A percentile compares a stretch with the other conserved stretches of the same genome.
These are phyloP conservation scores for Gossypium sturtianum DNA, from an alignment of 345 rosid species.

Conservation along the genomic window DNA sequence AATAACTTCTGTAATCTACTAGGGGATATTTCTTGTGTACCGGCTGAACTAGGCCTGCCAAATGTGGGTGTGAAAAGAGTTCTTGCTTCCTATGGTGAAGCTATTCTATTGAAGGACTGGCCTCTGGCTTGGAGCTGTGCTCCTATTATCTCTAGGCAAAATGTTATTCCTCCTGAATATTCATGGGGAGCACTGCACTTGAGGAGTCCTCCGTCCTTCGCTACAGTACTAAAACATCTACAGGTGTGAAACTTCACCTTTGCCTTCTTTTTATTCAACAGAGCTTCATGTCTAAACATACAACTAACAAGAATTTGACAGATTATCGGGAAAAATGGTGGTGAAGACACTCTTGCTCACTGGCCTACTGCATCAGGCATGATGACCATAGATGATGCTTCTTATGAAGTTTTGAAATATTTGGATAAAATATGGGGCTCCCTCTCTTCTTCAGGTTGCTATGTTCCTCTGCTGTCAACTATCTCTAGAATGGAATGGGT, in stretches of 20 bases:
- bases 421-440: conserved; percentile 74
- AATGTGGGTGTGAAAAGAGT: conserved; percentile 65
- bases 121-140: conserved; percentile 89
- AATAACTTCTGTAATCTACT: conserved; percentile 70
- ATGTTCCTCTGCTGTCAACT: conserved; percentile 2
- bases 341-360: conserved; percentile 94
- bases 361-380: conserved; percentile 78
- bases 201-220: conserved; percentile 79
- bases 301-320: conserved; percentile 26
- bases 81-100: conserved; percentile 74
- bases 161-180: conserved; percentile 75
- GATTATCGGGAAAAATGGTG: conserved; percentile 79
- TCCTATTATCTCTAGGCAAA: conserved; percentile 74
- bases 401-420: conserved; percentile 71
- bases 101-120: conserved; percentile 75
- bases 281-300: not conserved
- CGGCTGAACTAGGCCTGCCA: conserved; percentile 84
- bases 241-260: conserved; percentile 40
- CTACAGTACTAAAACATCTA: conserved; percentile 77
- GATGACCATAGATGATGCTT: conserved; percentile 71
- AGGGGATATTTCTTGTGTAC: conserved; percentile 73
- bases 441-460: conserved; percentile 73
- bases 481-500: not conserved
- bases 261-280: conserved; percentile 5
- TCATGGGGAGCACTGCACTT: conserved; percentile 78